Evolutionary conservation across 768 basidiomycete genomes (phyloP), one percentile per base, ranked within the genome.

Genomic region (Trametes cingulata): DNA sequence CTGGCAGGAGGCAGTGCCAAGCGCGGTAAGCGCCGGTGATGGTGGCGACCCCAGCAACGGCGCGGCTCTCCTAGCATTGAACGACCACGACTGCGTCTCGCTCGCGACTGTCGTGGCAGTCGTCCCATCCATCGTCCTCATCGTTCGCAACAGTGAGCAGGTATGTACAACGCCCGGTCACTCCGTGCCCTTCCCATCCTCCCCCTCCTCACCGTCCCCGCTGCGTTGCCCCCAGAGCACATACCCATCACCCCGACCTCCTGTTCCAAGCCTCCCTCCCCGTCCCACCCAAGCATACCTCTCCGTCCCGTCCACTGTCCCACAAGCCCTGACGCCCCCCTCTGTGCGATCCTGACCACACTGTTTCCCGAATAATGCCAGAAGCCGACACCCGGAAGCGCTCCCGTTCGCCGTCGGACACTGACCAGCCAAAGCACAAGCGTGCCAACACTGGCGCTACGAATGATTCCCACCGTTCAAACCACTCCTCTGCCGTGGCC

Each of bases 341-440:
- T 61, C 65, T 68, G 56, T 63, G 64, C 62, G 62, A 60, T 64
- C 68, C 66, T 66, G 56, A 67, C 67, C 59, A 70, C 71, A 75
- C 74, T 66, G 51, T 68, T 72, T 76, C 56, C 81, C 82, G 81
- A 81, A 84, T 81, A 75, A 91, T 90, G 89, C 86, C 87, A 90
- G 90, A 91, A 82, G 82, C 84, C 80, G 90, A 91, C 79, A 90
- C 80, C 74, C 88, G 90, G 77, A 93, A 93, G 77, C 84, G 91
- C 70, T 93, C 91, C 67, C 91, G 91, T 72, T 93, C 91, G 53
- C 86, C 90, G 60, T 91, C 89, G 42, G 88, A 90, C 77, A 82
- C 79, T 73, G 90, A 91, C 70, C 81, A 87, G 70, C 85, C 85
- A 71, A 91, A 92, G 77, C 79, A 87, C 74, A 93, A 93, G 78